Evolutionary conservation across 192 early-diverging fungal species (phyloP), one percentile per base, ranked within the genome.

Genomic region (Allomyces macrogynus): DNA sequence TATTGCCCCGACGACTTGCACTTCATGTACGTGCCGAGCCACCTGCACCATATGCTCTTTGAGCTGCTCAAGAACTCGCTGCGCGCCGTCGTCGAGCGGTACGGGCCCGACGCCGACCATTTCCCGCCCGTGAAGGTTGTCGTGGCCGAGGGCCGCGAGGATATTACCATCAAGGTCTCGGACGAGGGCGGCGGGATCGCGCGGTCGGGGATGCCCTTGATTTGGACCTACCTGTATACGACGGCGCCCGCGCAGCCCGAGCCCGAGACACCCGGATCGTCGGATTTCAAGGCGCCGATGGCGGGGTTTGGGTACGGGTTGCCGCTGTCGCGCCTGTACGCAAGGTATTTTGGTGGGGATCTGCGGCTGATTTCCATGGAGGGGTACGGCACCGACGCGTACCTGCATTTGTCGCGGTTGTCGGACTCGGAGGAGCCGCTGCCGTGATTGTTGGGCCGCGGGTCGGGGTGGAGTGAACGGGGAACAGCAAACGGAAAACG

Each of bases 31-130:
- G 89, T 95, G 42, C 92, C 92, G 8, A 85, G 84, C 20, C 94
- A 97, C 71, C 76, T 97, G 74, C 92, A 90, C 72, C 94, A 97
- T 73, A 94, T 95, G 90, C 67, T 95, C 22, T 98, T 98, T 78
- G 95, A 98, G 81, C 77, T 98, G 60, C 76, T 98, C 63, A 98
- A 98, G 75, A 98, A 98, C 77, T 89, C 88, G 24, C 78, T 98
- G 65, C 86, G 95, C 40, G 95, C 95, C 14, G 86, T 93, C 7
- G 91, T 98, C 32, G 95, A 98, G 76, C 78, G 83, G 63, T 88
- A 86, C 73, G 91, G 90, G 32, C 77, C 81, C 63, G 90, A 92
- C 63, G 77, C 77, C 32, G 90, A 93, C 25, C 78, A 83, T 49
- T 97, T 87, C 73, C 95, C 95, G 49, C 82, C 89, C n/a, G 91